phyloP scores from a whole-genome alignment of 495 filamentous ascomycete genomes.

The Neurospora intermedia region DNA sequence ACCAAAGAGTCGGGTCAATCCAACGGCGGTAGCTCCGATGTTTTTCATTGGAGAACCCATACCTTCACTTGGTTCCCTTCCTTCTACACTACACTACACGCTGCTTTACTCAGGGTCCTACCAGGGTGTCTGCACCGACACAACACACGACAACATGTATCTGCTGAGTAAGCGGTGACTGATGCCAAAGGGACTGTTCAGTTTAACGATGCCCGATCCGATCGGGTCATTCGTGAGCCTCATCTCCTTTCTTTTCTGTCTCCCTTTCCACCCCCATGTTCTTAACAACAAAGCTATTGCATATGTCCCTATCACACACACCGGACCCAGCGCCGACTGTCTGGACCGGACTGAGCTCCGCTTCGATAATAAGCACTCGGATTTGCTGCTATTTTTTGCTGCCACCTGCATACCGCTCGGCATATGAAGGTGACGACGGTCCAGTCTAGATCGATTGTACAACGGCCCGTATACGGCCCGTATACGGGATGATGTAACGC shows the following conservation, averaged over 20 bases:
- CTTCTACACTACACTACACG: not conserved
- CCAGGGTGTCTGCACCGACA: not conserved
- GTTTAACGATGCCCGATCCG: not conserved
- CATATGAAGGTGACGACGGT: not conserved
- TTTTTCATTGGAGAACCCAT: not conserved
- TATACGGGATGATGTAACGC: not conserved
- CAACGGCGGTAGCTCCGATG: not conserved
- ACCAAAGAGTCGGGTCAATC: not conserved
- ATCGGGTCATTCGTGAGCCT: not conserved
- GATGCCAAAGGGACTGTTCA: not conserved
- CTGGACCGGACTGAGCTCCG: not conserved
- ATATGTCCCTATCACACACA: not conserved
- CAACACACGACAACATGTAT: too few relatives aligned
- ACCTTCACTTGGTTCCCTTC: not conserved
- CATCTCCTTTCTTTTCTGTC: not conserved
- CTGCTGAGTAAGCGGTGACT: not conserved
- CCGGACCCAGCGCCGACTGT: not conserved
- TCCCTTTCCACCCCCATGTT: not conserved
- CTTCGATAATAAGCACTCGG: not conserved
- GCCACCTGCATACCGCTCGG: not conserved
- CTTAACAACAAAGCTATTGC: not conserved
- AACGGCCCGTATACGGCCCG: not conserved
- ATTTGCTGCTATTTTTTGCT: not conserved
- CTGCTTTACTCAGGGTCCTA: not conserved
- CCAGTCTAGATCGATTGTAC: not conserved